A percentile compares a stretch with the other conserved stretches of the same genome.
Conservation (phyloP, 495 filamentous ascomycete species). For the Trichoderma virens region DNA sequence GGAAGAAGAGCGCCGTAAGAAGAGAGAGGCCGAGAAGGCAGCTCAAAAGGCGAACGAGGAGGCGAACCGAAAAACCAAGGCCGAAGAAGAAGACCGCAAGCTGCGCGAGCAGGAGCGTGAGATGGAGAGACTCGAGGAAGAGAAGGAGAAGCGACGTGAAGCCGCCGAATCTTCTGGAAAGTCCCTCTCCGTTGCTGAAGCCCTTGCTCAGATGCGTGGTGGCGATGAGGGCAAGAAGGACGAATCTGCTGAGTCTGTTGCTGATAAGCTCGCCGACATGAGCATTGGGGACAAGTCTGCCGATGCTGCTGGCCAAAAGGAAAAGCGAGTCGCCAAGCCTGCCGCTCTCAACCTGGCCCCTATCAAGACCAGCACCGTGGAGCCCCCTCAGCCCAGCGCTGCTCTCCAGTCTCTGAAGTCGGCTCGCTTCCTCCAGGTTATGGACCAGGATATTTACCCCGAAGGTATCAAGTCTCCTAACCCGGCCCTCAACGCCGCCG, state of each 20-base stretch:
- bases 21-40: slow-evolving; percentile 29
- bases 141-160: slow-evolving; percentile 42
- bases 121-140: slow-evolving; percentile 50
- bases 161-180: slow-evolving; percentile 18
- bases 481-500: slow-evolving; percentile 72
- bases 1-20: slow-evolving; percentile 27
- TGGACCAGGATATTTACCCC: slow-evolving; percentile 67
- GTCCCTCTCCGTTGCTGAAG: slow-evolving; percentile 17
- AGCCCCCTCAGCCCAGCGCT: slow-evolving; percentile 83
- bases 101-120: slow-evolving; percentile 29
- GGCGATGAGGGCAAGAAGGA: slow-evolving; percentile 22
- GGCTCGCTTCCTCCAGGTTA: slow-evolving; percentile 62
- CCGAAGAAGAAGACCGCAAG: slow-evolving; percentile 28
- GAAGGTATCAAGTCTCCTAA: slow-evolving; percentile 77
- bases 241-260: slow-evolving; percentile 24
- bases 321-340: slow-evolving; percentile 51
- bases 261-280: slow-evolving; percentile 36
- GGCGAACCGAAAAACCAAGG: slow-evolving; percentile 33
- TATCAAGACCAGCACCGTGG: slow-evolving; percentile 66
- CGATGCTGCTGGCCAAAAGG: slow-evolving; percentile 26
- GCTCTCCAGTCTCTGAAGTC: slow-evolving; percentile 85
- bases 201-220: slow-evolving; percentile 18
- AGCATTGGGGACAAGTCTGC: slow-evolving; percentile 32
- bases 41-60: slow-evolving; percentile 31
- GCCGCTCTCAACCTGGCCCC: slow-evolving; percentile 71